Base-by-base conservation (phyloP, 2,329 filamentous ascomycete species). In the Cladosporium sphaerospermum region DNA sequence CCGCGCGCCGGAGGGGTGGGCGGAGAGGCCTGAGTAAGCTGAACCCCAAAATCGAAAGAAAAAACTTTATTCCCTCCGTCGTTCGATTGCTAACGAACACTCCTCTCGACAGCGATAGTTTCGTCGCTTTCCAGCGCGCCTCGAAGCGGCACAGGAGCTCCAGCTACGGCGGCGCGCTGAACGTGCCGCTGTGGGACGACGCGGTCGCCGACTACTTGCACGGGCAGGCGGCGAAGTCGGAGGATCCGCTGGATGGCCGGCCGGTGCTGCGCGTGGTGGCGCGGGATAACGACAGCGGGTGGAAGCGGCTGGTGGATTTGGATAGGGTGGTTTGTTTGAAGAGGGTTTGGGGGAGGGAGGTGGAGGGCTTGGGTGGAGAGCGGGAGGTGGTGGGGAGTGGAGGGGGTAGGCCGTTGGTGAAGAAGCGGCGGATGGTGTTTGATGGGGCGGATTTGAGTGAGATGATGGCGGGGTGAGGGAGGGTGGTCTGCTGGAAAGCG, bases 371-470 rank as follows among this genome's bases (percentile, higher is more conserved):
- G 16, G 16, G 16, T 18, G 16, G 16, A 18, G 16, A 18, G 16
- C 16, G 16, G 16, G 16, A 18, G 16, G 16, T 18, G 16, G 16
- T 18, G 34, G 10, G 10, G 34, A 9, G 34, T 11, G 10, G 10
- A 4, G 9, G 7, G 10, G 36, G 4, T 33, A 9, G 3, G 23
- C 48, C 48, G 2, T 9, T 8, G 34, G 39, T 45, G 23, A 43
- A 39, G 16, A 61, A 60, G 51, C 47, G 45, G 19, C 55, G 57
- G 36, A 50, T 54, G 31, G 13, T 59, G 42, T 52, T 52, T 39
- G 32, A 36, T 28, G 34, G 44, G n/a, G 18, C 53, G 6, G 42
- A 23, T 19, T 19, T 60, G 6, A 31, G 52, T 40, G 42, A 52
- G 10, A 47, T 60, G 34, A 39, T 39, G 36, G 10, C 36, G 8